Conservation (phyloP, 352 stramenopile genomes). For the Phytophthora aleatoria region DNA sequence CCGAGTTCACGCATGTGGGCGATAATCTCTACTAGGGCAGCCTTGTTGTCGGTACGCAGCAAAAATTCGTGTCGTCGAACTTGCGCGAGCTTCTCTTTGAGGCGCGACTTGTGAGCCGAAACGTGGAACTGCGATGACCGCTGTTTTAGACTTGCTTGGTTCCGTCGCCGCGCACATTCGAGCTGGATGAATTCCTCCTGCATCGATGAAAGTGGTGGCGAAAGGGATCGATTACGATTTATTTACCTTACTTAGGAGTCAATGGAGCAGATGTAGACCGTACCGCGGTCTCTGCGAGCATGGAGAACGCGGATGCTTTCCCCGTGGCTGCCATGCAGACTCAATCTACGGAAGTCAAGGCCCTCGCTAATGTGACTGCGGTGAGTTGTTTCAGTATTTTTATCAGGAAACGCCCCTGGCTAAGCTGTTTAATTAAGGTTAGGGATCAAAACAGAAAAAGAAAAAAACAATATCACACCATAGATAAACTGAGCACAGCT, state of each 20-base stretch:
- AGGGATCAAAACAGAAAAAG: no score
- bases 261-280: not conserved
- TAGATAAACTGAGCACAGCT: no score
- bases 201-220: not conserved
- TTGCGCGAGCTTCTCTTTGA: slow-evolving; percentile 56
- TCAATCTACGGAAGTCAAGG: not conserved
- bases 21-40: slow-evolving; percentile 45
- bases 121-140: slow-evolving; percentile 57
- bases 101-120: slow-evolving; percentile 35
- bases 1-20: slow-evolving; percentile 48
- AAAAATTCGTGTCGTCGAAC: slow-evolving; percentile 56
- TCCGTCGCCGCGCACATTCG: slow-evolving; percentile 57
- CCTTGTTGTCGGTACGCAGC: slow-evolving; percentile 52
- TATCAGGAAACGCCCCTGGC: not conserved
- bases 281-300: slow-evolving; percentile 47
- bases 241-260: not conserved
- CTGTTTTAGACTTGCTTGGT: slow-evolving; percentile 44
- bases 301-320: slow-evolving; percentile 34
- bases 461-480: no score
- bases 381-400: not conserved
- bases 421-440: not conserved
- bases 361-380: not conserved
- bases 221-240: not conserved
- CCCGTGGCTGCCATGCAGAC: not conserved
- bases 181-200: slow-evolving; percentile 67